phyloP scores from a whole-genome alignment of 2,329 filamentous ascomycete genomes.

The Botrytis paeoniae region DNA sequence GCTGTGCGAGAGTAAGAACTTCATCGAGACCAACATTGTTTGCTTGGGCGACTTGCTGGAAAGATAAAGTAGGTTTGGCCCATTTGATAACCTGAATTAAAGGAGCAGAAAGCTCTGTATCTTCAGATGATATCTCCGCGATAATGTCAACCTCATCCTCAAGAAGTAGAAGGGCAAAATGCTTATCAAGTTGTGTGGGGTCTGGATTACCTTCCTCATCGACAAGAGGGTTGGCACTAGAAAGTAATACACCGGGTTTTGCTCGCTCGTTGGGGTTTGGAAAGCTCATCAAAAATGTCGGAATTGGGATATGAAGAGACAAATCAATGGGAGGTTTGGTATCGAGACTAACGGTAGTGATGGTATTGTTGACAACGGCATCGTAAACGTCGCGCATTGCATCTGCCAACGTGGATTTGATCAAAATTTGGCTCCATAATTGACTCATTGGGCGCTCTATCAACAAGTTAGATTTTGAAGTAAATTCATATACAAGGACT shows the following conservation, averaged over 20 bases:
- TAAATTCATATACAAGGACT: conserved; percentile 24
- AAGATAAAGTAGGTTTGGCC: conserved; percentile 66
- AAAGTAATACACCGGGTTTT: conserved; percentile 78
- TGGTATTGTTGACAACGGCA: conserved; percentile 77
- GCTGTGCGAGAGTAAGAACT: conserved; percentile 82
- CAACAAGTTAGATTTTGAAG: conserved; percentile 16
- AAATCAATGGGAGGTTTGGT: conserved; percentile 56
- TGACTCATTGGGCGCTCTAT: conserved; percentile 50
- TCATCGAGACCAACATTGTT: conserved; percentile 74
- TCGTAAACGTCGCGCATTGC: conserved; percentile 81
- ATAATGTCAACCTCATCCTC: conserved; percentile 74
- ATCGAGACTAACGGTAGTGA: conserved; percentile 76
- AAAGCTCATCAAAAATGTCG: conserved; percentile 67
- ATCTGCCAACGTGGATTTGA: conserved; percentile 73
- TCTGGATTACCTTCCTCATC: conserved; percentile 67
- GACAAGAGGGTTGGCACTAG: conserved; percentile 75
- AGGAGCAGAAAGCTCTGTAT: conserved; percentile 70
- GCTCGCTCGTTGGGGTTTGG: conserved; percentile 65
- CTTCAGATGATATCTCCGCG: conserved; percentile 72
- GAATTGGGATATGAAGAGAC: conserved; percentile 62
- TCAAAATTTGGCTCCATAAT: conserved; percentile 68
- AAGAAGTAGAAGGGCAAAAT: conserved; percentile 82
- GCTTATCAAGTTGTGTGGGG: conserved; percentile 70
- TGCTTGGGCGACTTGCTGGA: conserved; percentile 67
- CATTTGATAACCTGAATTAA: conserved; percentile 80